phyloP scores from a whole-genome alignment of 805 yeast genomes.

The Wickerhamomyces rabaulensis region DNA sequence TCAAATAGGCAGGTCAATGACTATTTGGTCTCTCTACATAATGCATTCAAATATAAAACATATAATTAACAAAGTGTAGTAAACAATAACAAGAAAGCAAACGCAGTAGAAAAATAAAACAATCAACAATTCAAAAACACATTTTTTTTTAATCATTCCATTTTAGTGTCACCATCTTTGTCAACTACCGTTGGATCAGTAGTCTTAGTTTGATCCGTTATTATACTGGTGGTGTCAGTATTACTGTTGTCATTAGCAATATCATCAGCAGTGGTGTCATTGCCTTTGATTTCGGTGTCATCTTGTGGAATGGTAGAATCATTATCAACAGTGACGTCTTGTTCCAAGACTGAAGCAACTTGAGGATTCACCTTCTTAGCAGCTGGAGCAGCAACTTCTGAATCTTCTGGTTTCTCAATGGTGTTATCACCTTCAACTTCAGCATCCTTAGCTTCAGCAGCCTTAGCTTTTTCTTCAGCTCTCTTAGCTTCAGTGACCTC shows the following conservation, averaged over 20 bases:
- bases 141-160: slow-evolving; percentile 14
- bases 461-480: slow-evolving; percentile 6
- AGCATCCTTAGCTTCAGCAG: slow-evolving; percentile 7
- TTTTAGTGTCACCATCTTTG: slow-evolving; percentile 29
- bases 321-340: slow-evolving; percentile 35
- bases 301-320: slow-evolving; percentile 47
- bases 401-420: slow-evolving; percentile 19
- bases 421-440: slow-evolving; percentile 14
- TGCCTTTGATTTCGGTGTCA: slow-evolving; percentile 37
- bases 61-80: neutral
- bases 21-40: neutral
- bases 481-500: slow-evolving; percentile 3
- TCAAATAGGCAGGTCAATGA: neutral
- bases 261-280: slow-evolving; percentile 40
- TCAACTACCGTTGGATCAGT: slow-evolving; percentile 12
- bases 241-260: slow-evolving; percentile 28
- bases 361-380: slow-evolving; percentile 19
- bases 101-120: neutral
- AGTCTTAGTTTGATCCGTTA: slow-evolving; percentile 11
- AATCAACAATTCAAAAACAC: neutral
- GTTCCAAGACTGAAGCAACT: slow-evolving; percentile 19
- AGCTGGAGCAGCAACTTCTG: slow-evolving; percentile 7
- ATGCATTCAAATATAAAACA: neutral
- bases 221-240: slow-evolving; percentile 13
- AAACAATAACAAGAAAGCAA: neutral